Conservation (phyloP, 257 asterid genomes). For the Nicotiana sylvestris region DNA sequence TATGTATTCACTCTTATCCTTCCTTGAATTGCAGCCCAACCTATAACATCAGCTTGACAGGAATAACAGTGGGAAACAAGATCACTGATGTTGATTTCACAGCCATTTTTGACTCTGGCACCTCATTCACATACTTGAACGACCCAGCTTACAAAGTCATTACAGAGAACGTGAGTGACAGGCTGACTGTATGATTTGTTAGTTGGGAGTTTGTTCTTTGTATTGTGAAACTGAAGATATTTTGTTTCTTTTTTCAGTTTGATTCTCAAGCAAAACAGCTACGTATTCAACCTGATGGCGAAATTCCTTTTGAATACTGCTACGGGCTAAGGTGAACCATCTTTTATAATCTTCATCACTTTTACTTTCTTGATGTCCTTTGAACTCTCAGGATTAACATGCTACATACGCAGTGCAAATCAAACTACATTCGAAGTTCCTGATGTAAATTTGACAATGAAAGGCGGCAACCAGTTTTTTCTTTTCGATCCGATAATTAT, state of each 20-base stretch:
- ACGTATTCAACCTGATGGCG: conserved; percentile 42
- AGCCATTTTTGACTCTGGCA: conserved; percentile 88
- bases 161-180: conserved; percentile 49
- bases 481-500: conserved; percentile 46
- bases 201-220: background rate
- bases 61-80: conserved; percentile 54
- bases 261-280: conserved; percentile 49
- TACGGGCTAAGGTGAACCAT: conserved; percentile 49
- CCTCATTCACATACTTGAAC: conserved; percentile 83
- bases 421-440: conserved; percentile 47
- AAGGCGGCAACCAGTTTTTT: conserved; percentile 58
- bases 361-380: background rate
- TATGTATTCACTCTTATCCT: background rate
- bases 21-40: conserved; percentile 47
- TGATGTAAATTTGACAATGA: conserved; percentile 66
- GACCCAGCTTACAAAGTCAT: conserved; percentile 74
- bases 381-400: conserved; percentile 12
- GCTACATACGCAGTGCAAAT: conserved; percentile 45
- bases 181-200: background rate
- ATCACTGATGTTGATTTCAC: conserved; percentile 45
- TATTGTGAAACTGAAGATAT: background rate
- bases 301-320: conserved; percentile 70
- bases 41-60: conserved; percentile 73
- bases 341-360: background rate
- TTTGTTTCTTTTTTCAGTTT: conserved; percentile 47